phyloP scores from a whole-genome alignment of 2,329 filamentous ascomycete genomes.

The Lizonia empirigonia region DNA sequence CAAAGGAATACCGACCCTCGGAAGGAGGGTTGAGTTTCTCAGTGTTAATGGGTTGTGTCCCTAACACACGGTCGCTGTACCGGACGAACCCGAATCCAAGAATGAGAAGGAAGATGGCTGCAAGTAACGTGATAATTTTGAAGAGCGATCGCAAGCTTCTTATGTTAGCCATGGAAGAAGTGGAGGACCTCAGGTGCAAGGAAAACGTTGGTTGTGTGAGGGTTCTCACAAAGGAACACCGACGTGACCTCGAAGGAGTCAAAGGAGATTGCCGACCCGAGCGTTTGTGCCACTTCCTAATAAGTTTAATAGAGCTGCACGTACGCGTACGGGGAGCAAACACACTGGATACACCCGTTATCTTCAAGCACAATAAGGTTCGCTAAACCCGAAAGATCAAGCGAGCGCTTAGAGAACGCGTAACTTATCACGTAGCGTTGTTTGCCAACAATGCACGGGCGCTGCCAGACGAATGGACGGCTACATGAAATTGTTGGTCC shows the following conservation, averaged over 20 bases:
- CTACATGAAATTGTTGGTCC: not conserved
- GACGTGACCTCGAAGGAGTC: slow-evolving; percentile 1
- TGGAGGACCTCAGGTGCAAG: not conserved
- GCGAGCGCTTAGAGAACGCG: slow-evolving; percentile 4
- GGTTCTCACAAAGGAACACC: not conserved
- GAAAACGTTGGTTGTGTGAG: not conserved
- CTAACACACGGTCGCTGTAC: slow-evolving; percentile 13
- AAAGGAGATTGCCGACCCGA: slow-evolving; percentile 1
- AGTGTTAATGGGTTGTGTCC: slow-evolving; percentile 7
- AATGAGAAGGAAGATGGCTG: slow-evolving; percentile 16
- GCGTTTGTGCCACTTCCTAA: slow-evolving; percentile 9
- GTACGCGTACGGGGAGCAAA: not conserved
- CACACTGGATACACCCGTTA: slow-evolving; percentile 7
- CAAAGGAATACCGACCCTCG: slow-evolving; percentile 3
- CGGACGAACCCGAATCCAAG: slow-evolving; percentile 16
- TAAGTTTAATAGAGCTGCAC: slow-evolving; percentile 2
- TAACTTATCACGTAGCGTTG: not conserved
- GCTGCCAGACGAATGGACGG: not conserved
- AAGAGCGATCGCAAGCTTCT: slow-evolving; percentile 20
- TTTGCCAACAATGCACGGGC: not conserved
- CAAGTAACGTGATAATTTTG: slow-evolving; percentile 19
- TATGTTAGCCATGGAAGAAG: slow-evolving; percentile 16
- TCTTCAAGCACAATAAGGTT: slow-evolving; percentile 6
- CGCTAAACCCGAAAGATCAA: slow-evolving; percentile 10
- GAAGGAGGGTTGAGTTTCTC: slow-evolving; percentile 1